Conservation (phyloP, 2,329 filamentous ascomycete species). For the Zymoseptoria passerinii region DNA sequence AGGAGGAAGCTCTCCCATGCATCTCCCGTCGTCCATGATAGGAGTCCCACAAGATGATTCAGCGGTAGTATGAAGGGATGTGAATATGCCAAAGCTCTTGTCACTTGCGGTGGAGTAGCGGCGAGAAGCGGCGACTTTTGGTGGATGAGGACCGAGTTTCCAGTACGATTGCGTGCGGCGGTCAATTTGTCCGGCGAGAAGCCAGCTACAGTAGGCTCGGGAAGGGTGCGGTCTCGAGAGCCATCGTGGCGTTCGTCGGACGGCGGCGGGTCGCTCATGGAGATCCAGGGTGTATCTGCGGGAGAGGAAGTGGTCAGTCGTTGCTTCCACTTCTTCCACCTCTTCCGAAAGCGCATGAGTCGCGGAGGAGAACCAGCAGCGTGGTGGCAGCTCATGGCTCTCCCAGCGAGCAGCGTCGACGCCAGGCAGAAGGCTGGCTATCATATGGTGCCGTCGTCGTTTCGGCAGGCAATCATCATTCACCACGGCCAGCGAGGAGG, state of each 20-base stretch:
- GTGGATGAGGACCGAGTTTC: conserved; percentile 67
- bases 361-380: not conserved
- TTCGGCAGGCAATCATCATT: not conserved
- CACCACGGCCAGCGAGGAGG: not conserved
- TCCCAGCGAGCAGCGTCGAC: not conserved
- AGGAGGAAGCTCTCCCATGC: conserved; percentile 96
- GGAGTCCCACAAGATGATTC: conserved; percentile 72
- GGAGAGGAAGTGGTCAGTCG: not conserved
- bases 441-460: not conserved
- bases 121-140: conserved; percentile 91
- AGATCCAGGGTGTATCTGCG: conserved; percentile 18
- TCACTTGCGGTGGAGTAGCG: conserved; percentile 90
- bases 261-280: conserved; percentile 14
- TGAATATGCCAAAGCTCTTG: conserved; percentile 86
- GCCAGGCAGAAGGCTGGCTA: not conserved
- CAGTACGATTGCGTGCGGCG: conserved; percentile 12
- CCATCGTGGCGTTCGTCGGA: conserved; percentile 10
- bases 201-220: conserved; percentile 68
- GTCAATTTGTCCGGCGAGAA: conserved; percentile 79
- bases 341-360: not conserved
- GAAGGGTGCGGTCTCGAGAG: conserved; percentile 10
- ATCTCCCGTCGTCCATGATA: conserved; percentile 91
- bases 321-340: not conserved
- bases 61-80: conserved; percentile 87
- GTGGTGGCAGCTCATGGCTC: not conserved